Evolutionary conservation across 2,329 filamentous ascomycete genomes (phyloP), one percentile per base, ranked within the genome.

Genomic region (Xylariaceae sp.): DNA sequence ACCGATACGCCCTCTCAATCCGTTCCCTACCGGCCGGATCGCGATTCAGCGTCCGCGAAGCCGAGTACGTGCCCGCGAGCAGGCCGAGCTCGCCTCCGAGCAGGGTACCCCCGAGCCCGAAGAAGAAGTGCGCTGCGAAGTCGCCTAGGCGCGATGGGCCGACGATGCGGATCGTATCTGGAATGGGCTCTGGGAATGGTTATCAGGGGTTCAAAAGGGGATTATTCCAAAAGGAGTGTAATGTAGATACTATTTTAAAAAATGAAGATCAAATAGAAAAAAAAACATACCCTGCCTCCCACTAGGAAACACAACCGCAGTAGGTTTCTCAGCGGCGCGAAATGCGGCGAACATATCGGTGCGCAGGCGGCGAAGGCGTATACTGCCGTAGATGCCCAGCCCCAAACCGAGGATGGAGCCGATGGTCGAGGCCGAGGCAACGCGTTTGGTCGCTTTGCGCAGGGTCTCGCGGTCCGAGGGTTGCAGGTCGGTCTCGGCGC

Each of bases 31-130:
- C 76, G 57, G 81, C 82, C 0, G 82, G 77, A 65, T 88, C 82
- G 30, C 71, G 71, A 0, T 74, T 76, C 56, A 89, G 81, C 0
- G 74, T 74, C 44, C 80, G 75, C 37, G 79, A 76, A 2, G 83
- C 85, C 4, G 79, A 77, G 51, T 77, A 77, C 0, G 78, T 79
- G 0, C 87, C 86, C 0, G 78, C 79, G 59, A 88, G 63, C 51
- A 88, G 73, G 0, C 86, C 86, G 10, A 79, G 72, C 73, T 89
- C 86, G 6, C 86, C 86, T 6, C 85, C 85, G 4, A 89, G 63
- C 61, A 89, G 84, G 4, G 88, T 69, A 0, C 86, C 85, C 11
- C 84, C 85, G 0, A 81, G 68, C 0, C 80, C 80, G 51, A 88
- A 85, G 67, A 88, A 81, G 61, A 82, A 80, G 67, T 86, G 88